Base-by-base conservation (phyloP, 2,329 filamentous ascomycete species). In the Beauveria bassiana region DNA sequence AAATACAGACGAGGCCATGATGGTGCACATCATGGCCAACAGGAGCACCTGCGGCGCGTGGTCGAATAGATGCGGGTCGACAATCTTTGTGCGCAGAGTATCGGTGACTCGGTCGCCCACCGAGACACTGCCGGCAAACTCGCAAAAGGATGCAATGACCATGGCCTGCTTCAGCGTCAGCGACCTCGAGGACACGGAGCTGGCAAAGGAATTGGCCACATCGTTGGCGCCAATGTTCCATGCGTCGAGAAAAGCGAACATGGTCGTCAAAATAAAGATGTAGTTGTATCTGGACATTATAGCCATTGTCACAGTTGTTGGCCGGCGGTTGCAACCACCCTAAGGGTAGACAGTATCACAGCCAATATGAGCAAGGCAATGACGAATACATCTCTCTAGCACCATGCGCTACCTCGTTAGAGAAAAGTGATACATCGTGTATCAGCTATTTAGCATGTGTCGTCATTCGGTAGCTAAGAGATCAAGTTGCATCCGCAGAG, bases 151-250 rank as follows among this genome's bases (percentile, higher is more conserved):
- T 16, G 75, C 77, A 46, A 79, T 70, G 53, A 72, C 62, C 75
- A 79, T 78, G 60, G 78, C 73, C 68, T 78, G 77, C 67, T 74
- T 75, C 68, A 78, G 70, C n/a, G 77, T 78, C 61, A 79, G 69
- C 40, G 76, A 78, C 45, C 77, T 72, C 16, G 77, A 78, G 9
- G 77, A 75, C 40, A 80, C 76, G 18, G 77, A 78, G 14, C 77
- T 78, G 20, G 78, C 77, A 62, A 77, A 79, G 0, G 76, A 77
- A 68, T 79, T 79, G 66, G 77, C 77, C 56, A 79, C 77, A 75
- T 80, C 78, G 67, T 78, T 80, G 67, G 78, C 78, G 65, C 82
- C 82, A 65, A 84, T 85, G 70, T 85, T 85, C 78, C 78, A 85
- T 22, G 81, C 81, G 71, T 85, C 82, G 34, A 85, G 77, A 60